These are phyloP conservation scores for Albophoma yamanashiensis DNA, from an alignment of 2,329 filamentous ascomycete genomes.

Conservation along the genomic window DNA sequence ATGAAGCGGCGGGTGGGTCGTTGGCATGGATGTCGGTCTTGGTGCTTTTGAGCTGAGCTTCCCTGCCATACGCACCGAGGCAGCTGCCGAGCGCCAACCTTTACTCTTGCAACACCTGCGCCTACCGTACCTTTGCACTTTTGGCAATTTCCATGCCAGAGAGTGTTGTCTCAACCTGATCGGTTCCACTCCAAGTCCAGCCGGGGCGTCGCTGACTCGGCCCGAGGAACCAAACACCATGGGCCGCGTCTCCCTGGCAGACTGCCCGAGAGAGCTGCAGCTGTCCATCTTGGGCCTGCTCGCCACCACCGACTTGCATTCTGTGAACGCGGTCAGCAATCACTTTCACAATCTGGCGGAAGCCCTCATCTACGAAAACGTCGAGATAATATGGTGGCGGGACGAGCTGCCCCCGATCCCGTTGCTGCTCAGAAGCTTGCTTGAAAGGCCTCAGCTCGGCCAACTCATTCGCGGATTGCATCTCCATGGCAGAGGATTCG, in stretches of 20 bases:
- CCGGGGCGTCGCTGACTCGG: not conserved
- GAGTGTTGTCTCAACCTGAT: not conserved
- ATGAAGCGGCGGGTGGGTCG: too few species aligned
- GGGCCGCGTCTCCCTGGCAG: not conserved
- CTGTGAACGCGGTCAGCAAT: not conserved
- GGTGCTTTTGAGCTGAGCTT: too few species aligned
- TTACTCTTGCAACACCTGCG: too few species aligned
- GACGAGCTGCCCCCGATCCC: not conserved
- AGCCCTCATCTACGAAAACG: not conserved
- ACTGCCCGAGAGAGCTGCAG: not conserved
- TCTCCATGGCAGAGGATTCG: not conserved
- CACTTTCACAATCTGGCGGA: not conserved
- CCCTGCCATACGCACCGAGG: too few species aligned
- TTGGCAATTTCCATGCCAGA: not conserved
- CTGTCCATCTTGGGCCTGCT: not conserved
- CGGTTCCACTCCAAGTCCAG: not conserved
- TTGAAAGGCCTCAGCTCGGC: not conserved
- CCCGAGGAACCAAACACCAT: not conserved
- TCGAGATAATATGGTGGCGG: not conserved
- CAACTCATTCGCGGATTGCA: not conserved
- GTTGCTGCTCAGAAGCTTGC: not conserved
- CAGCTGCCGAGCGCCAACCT: too few species aligned
- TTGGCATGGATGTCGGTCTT: too few species aligned
- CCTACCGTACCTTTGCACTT: not conserved
- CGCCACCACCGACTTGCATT: not conserved